These are phyloP conservation scores for Licmophora abbreviata DNA, from an alignment of 108 stramenopile genomes.

Conservation along the genomic window DNA sequence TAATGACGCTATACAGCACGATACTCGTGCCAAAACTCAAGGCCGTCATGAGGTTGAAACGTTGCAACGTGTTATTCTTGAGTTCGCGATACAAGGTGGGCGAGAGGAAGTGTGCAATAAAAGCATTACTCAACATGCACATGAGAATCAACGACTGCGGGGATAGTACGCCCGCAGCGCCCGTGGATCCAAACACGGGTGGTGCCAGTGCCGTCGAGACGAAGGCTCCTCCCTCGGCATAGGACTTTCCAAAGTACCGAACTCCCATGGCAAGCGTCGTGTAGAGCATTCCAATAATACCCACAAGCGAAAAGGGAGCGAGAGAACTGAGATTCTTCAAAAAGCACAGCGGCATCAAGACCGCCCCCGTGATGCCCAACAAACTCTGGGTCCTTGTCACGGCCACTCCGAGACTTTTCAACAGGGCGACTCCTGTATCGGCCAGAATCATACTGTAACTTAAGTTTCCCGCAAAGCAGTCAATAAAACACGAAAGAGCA, in stretches of 20 bases:
- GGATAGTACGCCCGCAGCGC: constrained; percentile 59
- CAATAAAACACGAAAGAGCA: constrained; percentile 80
- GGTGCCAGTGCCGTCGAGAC: constrained; percentile 55
- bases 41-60: constrained; percentile 75
- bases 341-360: constrained; percentile 88
- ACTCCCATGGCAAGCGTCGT: constrained; percentile 74
- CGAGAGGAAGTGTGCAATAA: constrained; percentile 83
- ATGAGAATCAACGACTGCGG: constrained; percentile 81
- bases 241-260: constrained; percentile 73
- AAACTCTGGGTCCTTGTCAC: constrained; percentile 49
- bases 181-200: constrained; percentile 64
- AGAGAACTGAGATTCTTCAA: constrained; percentile 79
- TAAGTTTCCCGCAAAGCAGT: constrained; percentile 80
- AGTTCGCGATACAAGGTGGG: constrained; percentile 92
- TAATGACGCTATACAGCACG: constrained; percentile 61
- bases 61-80: constrained; percentile 82
- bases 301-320: constrained; percentile 85
- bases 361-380: constrained; percentile 61
- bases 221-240: constrained; percentile 52
- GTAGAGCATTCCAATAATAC: constrained; percentile 87
- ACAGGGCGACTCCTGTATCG: constrained; percentile 76
- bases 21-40: constrained; percentile 72
- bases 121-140: constrained; percentile 92
- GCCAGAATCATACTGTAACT: constrained; percentile 95
- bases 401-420: constrained; percentile 58